Base-by-base conservation (phyloP, 257 asterid genomes). In the Nicotiana noctiflora region DNA sequence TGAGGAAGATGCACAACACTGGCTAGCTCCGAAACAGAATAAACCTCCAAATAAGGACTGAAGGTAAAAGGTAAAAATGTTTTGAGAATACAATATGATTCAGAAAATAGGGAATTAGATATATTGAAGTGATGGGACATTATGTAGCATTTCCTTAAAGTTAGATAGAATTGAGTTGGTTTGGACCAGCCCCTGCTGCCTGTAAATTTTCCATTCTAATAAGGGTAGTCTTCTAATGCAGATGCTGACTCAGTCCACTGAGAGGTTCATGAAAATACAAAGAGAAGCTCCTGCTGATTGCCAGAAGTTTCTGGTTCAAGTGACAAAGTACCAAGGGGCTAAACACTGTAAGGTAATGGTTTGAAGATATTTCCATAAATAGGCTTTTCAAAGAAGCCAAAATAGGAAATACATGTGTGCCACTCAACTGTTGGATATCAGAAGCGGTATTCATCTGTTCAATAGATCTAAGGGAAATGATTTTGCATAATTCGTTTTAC, bases 161-260 rank as follows among this genome's bases (percentile, higher is more conserved):
- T 40, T 40, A 40, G 11, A 8, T 40, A 40, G 46, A 40, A 7
- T 8, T 40, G 46, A 40, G 46, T 40, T 40, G 46, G 46, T 40
- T 40, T 40, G 46, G 46, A 40, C 11, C 46, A 7, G 46, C 10
- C 9, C 32, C 32, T 29, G 32, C 32, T 29, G 32, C 32, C 32
- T 2, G 3, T 29, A 3, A 29, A 29, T 29, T 29, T 2, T 29
- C 32, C 15, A 64, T 31, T 68, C 29, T 79, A 79, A 57, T 60
- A 57, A 46, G 34, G 62, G 25, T 64, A 61, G 25, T 27, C 55
- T 52, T 52, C 76, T 63, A 37, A 81, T 60, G 59, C 88, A 94
- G 98, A 94, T 94, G 98, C 90, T 94, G 10, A 94, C 98, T 27
- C 91, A 85, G 65, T 93, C 98, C 11, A 86, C 85, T 0, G 98